Conservation (phyloP, 768 basidiomycete genomes). For the Panellus pusillus region DNA sequence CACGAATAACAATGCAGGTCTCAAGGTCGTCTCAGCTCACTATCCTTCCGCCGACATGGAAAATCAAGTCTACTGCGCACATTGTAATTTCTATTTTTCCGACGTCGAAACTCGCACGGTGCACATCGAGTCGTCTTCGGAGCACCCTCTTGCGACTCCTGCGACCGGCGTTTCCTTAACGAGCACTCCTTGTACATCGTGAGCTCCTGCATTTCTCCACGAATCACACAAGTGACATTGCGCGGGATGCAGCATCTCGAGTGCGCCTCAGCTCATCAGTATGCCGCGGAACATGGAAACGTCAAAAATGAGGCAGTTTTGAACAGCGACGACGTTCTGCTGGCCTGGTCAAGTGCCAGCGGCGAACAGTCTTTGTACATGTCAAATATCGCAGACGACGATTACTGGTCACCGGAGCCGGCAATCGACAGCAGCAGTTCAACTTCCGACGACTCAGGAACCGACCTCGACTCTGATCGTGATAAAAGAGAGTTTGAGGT, state of each 20-base stretch:
- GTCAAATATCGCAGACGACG: background rate
- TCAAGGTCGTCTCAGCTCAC: background rate
- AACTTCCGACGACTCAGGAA: conserved; percentile 15
- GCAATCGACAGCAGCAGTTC: conserved; percentile 2
- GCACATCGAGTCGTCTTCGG: conserved; percentile 7
- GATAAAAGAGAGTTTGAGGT: background rate
- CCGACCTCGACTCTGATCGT: background rate
- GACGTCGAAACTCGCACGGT: conserved; percentile 3
- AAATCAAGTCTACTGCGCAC: conserved; percentile 1
- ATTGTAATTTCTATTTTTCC: conserved; percentile 8
- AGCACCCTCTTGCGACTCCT: conserved; percentile 10
- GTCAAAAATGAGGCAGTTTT: background rate
- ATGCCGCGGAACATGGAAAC: background rate
- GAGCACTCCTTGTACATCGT: conserved; percentile 6
- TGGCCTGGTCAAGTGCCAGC: background rate
- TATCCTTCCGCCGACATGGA: conserved; percentile 2
- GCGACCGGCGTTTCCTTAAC: conserved; percentile 11
- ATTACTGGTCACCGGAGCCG: conserved; percentile 12
- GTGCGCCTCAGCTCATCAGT: conserved; percentile 5
- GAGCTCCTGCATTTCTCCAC: background rate
- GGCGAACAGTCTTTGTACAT: background rate
- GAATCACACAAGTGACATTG: background rate
- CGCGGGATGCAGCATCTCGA: conserved; percentile 7
- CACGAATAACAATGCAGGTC: background rate
- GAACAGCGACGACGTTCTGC: conserved; percentile 5